A percentile compares a stretch with the other conserved stretches of the same genome.
Evolutionary conservation across 2,329 filamentous ascomycete species (phyloP).

Genomic region (Xylaria sp.): DNA sequence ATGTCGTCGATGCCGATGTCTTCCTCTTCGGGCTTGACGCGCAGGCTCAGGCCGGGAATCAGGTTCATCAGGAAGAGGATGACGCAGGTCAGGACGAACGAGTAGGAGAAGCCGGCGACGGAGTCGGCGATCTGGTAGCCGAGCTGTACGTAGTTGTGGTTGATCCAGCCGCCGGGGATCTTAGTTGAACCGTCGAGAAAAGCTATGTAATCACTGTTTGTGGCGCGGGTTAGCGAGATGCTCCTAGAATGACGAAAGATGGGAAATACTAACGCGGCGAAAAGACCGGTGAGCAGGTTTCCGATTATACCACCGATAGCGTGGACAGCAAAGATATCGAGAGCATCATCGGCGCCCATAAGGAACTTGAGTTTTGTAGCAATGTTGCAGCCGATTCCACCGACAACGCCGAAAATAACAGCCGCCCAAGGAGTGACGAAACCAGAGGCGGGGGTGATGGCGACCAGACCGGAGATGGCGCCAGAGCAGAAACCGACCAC

Average conservation of each 20-base stretch:
- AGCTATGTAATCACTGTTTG: slow-evolving; percentile 72
- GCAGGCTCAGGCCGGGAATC: slow-evolving; percentile 75
- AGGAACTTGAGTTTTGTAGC: slow-evolving; percentile 83
- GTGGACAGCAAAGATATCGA: slow-evolving; percentile 93
- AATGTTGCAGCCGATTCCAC: slow-evolving; percentile 80
- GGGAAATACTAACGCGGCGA: slow-evolving; percentile 68
- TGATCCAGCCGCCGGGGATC: slow-evolving; percentile 74
- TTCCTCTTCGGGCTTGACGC: slow-evolving; percentile 74
- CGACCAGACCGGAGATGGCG: slow-evolving; percentile 85
- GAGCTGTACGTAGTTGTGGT: slow-evolving; percentile 76
- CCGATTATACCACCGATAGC: slow-evolving; percentile 84
- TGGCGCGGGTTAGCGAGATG: slow-evolving; percentile 23
- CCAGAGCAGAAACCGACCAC: slow-evolving; percentile 95
- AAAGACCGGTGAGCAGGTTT: slow-evolving; percentile 81
- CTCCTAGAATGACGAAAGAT: not conserved
- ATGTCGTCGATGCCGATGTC: slow-evolving; percentile 77
- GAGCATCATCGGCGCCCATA: slow-evolving; percentile 83
- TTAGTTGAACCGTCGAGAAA: slow-evolving; percentile 74
- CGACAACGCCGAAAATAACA: slow-evolving; percentile 68
- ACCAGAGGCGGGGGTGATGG: slow-evolving; percentile 85
- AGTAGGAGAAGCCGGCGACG: slow-evolving; percentile 71
- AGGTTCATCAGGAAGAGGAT: slow-evolving; percentile 78
- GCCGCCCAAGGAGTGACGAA: slow-evolving; percentile 76
- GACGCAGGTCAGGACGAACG: slow-evolving; percentile 74
- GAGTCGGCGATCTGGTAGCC: slow-evolving; percentile 78